Evolutionary conservation across 305 asterid genomes (phyloP), one percentile per base, ranked within the genome.

Genomic region (Solanum hybrid): DNA sequence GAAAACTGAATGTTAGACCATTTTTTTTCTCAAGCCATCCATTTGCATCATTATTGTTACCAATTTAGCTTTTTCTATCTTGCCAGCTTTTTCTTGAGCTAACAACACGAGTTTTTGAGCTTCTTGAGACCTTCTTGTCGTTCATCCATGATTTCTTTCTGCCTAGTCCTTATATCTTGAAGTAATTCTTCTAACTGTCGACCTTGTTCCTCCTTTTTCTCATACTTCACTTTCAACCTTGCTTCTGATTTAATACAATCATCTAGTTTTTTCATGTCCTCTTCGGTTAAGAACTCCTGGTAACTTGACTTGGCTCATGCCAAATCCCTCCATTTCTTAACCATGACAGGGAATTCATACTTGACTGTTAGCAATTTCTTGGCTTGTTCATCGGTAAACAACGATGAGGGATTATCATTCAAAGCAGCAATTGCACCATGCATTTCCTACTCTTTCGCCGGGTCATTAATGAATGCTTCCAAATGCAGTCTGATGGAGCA

Each of bases 321-420:
- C 26, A 68, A 39, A 51, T 88, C 78, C 29, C 87, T 79, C 81
- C 80, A 89, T 79, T 79, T 85, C 51, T 79, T 45, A 39, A 61
- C 68, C 76, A 89, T 89, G 87, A 80, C 6, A 3, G 90, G 88
- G 27, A 89, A 89, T 84, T 89, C 80, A 61, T 89, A 70, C 86
- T 45, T 79, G 83, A 89, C 14, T 75, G 38, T 65, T 24, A 89
- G 10, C 26, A 79, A 24, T 32, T 75, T 33, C 13, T 37, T 65
- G 24, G 88, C 33, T 79, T 79, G 72, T 27, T 33, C 88, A 4
- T 79, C 10, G 11, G 3, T 51, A 41, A 88, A 88, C 14, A 77
- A 78, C 1, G 4, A 61, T n/a, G 80, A 89, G 12, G 86, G 88
- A 61, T 89, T 17, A 24, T 61, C 57, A 27, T 24, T 14, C 70